A percentile compares a stretch with the other conserved stretches of the same genome.
phyloP scores from a whole-genome alignment of 805 yeast species.

The Yamadazyma laniorum region DNA sequence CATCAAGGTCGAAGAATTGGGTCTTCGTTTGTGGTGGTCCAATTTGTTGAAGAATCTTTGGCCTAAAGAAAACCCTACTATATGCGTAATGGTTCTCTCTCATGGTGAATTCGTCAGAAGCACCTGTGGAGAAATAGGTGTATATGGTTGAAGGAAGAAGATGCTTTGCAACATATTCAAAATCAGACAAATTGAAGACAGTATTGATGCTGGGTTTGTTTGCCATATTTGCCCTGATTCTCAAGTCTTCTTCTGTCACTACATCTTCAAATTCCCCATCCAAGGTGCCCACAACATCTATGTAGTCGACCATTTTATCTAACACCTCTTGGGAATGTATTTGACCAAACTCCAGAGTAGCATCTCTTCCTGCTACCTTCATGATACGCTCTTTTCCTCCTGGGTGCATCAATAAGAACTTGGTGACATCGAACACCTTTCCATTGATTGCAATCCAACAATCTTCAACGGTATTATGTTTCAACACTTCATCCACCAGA shows the following conservation, averaged over 20 bases:
- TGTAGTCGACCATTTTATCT: conserved; percentile 16
- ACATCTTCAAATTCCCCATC: conserved; percentile 13
- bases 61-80: conserved; percentile 82
- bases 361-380: conserved; percentile 61
- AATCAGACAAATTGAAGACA: conserved; percentile 34
- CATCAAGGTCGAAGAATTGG: conserved; percentile 21
- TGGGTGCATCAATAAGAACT: conserved; percentile 45
- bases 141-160: conserved; percentile 31
- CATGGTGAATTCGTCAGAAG: conserved; percentile 82
- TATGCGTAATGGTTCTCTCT: conserved; percentile 87
- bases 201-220: conserved; percentile 9
- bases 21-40: conserved; percentile 18
- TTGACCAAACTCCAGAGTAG: conserved; percentile 37
- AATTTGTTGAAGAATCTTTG: conserved; percentile 58
- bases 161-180: conserved; percentile 37
- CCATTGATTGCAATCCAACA: conserved; percentile 35
- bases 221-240: conserved; percentile 8
- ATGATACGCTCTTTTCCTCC: conserved; percentile 50
- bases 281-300: conserved; percentile 12
- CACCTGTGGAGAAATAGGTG: conserved; percentile 51
- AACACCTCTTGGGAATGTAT: conserved; percentile 31
- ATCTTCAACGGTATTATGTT: conserved; percentile 16
- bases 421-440: conserved; percentile 34
- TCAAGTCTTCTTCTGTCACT: conserved; percentile 9
- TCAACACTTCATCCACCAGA: conserved; percentile 16